Base-by-base conservation (phyloP, 345 rosid species). In the Passiflora organensis region DNA sequence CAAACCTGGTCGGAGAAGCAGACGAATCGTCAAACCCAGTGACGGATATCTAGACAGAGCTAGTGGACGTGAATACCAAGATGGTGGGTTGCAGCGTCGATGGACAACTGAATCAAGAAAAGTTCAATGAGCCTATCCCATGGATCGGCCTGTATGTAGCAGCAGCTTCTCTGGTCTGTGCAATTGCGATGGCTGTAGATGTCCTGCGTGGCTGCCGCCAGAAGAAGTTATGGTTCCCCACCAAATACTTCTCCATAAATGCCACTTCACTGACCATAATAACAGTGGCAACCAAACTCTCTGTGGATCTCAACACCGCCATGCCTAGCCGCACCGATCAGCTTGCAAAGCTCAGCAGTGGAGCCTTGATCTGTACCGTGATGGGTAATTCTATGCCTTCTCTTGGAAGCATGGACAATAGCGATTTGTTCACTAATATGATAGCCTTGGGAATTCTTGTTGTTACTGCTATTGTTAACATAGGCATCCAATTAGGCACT, bases 311-410 rank as follows among this genome's bases (percentile, higher is more conserved):
- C 32, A 88, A 91, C 72, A 88, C 96, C 10, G 72, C 88, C 10
- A 91, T 91, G 98, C 96, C 98, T 11, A 74, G 81, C 38, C 78
- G 76, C 1, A 74, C 77, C 12, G 98, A 88, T 52, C 98, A 91
- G 85, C 86, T 91, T 23, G 56, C 89, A 1, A 91, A 91, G 66
- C 91, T 91, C 41, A 88, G 95, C 69, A 86, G 93, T 69, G 71
- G 75, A 12, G 86, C 69, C 68, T 74, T 91, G 52, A 73, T 87
- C 48, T 91, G 95, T 51, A 84, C 87, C 0, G 76, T 77, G 13
- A 84, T 91, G 80, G 93, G 86, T 37, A 84, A 91, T 24, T 82
- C 87, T 13, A 86, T 86, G 95, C 95, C 95, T 44, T 91, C 96
- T 57, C 66, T 91, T 0, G 98, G 95, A 70, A 46, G 72, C 6